Percentiles rank a stretch among this genome's conserved stretches.
These are phyloP conservation scores for Amaranthus tricolor DNA, from an alignment of 179 eudicot species.

Conservation along the genomic window DNA sequence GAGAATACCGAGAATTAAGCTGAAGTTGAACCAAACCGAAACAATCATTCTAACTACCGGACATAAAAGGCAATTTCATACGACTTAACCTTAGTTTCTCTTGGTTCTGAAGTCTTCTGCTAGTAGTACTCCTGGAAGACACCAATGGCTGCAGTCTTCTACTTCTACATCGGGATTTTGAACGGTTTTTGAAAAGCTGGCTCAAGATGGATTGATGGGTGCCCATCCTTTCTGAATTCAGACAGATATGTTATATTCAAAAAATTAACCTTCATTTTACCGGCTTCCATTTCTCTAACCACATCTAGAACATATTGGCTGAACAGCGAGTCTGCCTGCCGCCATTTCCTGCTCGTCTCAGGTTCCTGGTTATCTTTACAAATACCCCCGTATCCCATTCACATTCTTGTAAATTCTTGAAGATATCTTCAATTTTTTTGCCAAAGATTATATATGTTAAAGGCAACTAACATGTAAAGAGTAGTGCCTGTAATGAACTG, in stretches of 20 bases:
- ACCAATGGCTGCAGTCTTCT: slow-evolving; percentile 87
- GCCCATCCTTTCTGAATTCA: slow-evolving; percentile 66
- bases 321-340: slow-evolving; percentile 36
- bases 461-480: slow-evolving; percentile 3
- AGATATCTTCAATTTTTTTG: background rate
- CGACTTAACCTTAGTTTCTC: slow-evolving; percentile 1
- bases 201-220: slow-evolving; percentile 74
- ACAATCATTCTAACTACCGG: background rate
- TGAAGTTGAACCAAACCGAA: slow-evolving; percentile 22
- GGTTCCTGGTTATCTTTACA: slow-evolving; percentile 51
- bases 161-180: background rate
- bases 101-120: slow-evolving; percentile 38
- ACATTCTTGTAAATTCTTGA: slow-evolving; percentile 18
- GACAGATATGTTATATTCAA: slow-evolving; percentile 58
- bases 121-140: slow-evolving; percentile 62
- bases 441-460: background rate
- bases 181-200: slow-evolving; percentile 45
- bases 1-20: slow-evolving; percentile 45
- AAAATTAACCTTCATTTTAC: slow-evolving; percentile 30
- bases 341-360: slow-evolving; percentile 39
- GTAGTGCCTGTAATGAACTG: slow-evolving; percentile 71
- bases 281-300: slow-evolving; percentile 38
- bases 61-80: background rate
- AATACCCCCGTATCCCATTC: slow-evolving; percentile 59
- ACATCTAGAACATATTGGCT: slow-evolving; percentile 40